Base-by-base conservation (phyloP, 768 basidiomycete genomes). In the Tricholoma saponaceum region DNA sequence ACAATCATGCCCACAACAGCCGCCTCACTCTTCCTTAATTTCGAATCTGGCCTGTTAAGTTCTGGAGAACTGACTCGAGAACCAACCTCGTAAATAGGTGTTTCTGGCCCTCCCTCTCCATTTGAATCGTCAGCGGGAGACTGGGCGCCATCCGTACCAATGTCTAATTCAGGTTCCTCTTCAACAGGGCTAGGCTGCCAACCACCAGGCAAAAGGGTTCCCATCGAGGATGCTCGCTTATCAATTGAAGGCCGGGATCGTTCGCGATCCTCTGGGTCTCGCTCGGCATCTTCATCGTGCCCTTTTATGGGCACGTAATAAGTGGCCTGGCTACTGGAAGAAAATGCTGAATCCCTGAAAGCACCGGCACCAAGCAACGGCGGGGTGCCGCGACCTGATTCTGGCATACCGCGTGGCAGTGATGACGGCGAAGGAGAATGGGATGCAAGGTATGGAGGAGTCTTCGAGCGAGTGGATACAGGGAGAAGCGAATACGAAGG, bases 321-420 rank as follows among this genome's bases (percentile, higher is more conserved):
- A 53, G 74, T 79, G 53, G 70, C 69, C 35, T 74, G 80, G 51
- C 73, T 80, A 51, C 68, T 75, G 39, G 70, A 70, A 16, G 86
- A 86, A 62, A 86, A 78, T 5, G 77, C 79, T 26, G 89, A 89
- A 64, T 89, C 86, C 49, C 88, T 79, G 69, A 88, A 89, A 26
- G 80, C 79, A 20, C 77, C 79, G 16, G 83, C 73, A 35, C 81
- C 77, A 9, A 89, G 79, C 32, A 88, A 78, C 4, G 76, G 75
- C 5, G 71, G 75, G 52, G 58, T 57, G 25, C 44, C 51, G 54
- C 59, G 25, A 32, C 46, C 47, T 14, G 43, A 16, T 57, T 43
- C 51, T 30, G 23, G 32, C n/a, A 5, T 9, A 37, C 51, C 54
- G 2, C 44, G 46, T 20, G 57, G 41, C 14, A 57, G 44, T 4